Percentiles rank a stretch among this genome's conserved stretches.
Evolutionary conservation across 2,329 filamentous ascomycete species (phyloP).

Genomic region (Xylaria sp.): DNA sequence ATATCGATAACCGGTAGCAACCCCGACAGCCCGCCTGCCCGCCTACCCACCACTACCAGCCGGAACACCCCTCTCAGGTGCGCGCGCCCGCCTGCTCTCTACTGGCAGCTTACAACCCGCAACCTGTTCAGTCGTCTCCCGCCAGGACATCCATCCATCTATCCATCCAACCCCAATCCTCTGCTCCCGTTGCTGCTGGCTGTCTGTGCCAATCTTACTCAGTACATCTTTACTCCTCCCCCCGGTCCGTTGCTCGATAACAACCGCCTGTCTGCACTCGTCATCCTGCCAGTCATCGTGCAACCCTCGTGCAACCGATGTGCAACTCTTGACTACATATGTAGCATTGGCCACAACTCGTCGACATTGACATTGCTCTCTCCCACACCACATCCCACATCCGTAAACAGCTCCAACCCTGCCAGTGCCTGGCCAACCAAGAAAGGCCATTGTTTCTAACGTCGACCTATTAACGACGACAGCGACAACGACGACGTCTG

Average conservation of each 20-base stretch:
- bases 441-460: constrained; percentile 16
- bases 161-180: neutral
- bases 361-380: constrained; percentile 16
- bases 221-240: neutral
- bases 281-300: constrained; percentile 36
- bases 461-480: constrained; percentile 17
- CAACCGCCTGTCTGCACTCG: constrained; percentile 39
- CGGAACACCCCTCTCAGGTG: constrained; percentile 12
- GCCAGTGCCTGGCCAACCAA: constrained; percentile 20
- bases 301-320: constrained; percentile 24
- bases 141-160: neutral
- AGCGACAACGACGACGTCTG: constrained; percentile 24
- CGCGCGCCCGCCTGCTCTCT: neutral
- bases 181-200: constrained; percentile 6
- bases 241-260: constrained; percentile 39
- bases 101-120: neutral
- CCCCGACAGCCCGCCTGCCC: constrained; percentile 13
- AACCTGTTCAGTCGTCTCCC: constrained; percentile 3
- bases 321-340: constrained; percentile 20
- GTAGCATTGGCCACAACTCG: constrained; percentile 19
- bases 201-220: constrained; percentile 14
- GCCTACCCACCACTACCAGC: constrained; percentile 6
- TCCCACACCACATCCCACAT: constrained; percentile 4
- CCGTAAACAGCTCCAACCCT: constrained; percentile 13
- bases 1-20: constrained; percentile 27